Evolutionary conservation across 257 asterid species (phyloP), one percentile per base, ranked within the genome.

Genomic region (Ligustrum vulgare): DNA sequence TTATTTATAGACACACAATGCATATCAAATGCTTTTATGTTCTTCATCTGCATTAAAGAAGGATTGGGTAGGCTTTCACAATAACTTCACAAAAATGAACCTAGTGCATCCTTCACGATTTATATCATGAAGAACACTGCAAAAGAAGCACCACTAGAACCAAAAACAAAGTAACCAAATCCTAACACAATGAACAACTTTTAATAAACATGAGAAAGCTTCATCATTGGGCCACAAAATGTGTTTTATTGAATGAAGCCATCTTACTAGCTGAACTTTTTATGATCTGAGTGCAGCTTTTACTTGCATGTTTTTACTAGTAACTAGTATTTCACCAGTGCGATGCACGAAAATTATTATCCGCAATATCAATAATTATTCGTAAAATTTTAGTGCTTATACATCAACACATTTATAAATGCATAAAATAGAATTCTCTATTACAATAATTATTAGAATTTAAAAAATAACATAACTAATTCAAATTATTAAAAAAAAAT

Each of bases 71-170:
- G 66, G 76, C 36, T 31, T 31, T n/a, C 45, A 37, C 65, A 69
- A 13, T 56, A 43, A 67, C 69, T 58, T 71, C 45, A 43, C 49
- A 32, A 76, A 77, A 69, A 25, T 76, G 60, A 12, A 45, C 54
- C 54, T 15, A 45, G 18, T 18, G 62, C 62, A 51, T 18, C 8
- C 25, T 51, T 51, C 10, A 51, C 6, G 62, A 51, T 18, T 15
- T 43, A 47, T 28, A 72, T 68, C 39, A 76, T n/a, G 22, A 33
- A 65, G 58, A 56, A 41, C 58, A 32, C 3, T 77, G 20, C 62
- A 45, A 54, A 9, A 28, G 16, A 71, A 25, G 71, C 37, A n/a
- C 56, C 37, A n/a, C 56, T 35, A 67, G 18, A 49, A 51, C 62
- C 62, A 51, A 51, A 51, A n/a, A n/a, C n/a, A n/a, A 16, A 18